Percentiles rank a stretch among this genome's conserved stretches.
Evolutionary conservation across 768 basidiomycete genomes (phyloP).

Genomic region (Trichaptum fuscoviolaceum): DNA sequence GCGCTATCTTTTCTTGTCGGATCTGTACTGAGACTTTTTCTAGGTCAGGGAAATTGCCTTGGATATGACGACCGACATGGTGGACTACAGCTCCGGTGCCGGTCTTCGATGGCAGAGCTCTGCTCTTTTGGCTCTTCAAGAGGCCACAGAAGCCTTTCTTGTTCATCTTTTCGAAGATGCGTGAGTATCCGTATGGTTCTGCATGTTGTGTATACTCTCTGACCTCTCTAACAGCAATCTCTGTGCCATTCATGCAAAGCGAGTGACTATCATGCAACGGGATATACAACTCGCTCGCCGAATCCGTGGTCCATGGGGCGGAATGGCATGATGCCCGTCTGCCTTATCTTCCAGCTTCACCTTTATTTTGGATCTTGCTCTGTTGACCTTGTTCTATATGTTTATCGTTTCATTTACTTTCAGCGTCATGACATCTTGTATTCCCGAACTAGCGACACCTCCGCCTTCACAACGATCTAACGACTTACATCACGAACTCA

Average conservation of each 20-base stretch:
- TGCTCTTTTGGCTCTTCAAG: constrained; percentile 89
- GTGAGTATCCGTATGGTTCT: constrained; percentile 48
- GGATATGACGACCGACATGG: constrained; percentile 81
- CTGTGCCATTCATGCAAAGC: constrained; percentile 96
- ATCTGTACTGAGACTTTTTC: not conserved
- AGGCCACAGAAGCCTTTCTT: constrained; percentile 92
- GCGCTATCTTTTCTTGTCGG: not conserved
- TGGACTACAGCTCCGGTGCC: constrained; percentile 49
- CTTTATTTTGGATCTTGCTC: not conserved
- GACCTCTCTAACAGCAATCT: constrained; percentile 56
- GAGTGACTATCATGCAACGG: constrained; percentile 95
- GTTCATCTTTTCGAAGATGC: constrained; percentile 98
- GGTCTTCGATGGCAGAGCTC: constrained; percentile 92
- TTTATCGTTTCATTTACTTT: not conserved
- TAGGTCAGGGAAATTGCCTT: constrained; percentile 94
- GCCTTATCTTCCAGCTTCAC: not conserved
- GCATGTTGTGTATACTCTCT: not conserved
- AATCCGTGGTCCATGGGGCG: constrained; percentile 88
- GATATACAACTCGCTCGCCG: constrained; percentile 96
- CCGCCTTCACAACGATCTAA: not conserved
- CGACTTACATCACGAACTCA: not conserved
- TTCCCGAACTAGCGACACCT: not conserved
- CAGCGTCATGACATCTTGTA: not conserved
- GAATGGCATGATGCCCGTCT: constrained; percentile 40
- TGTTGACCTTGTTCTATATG: not conserved